Evolutionary conservation across 2,329 filamentous ascomycete genomes (phyloP), one percentile per base, ranked within the genome.

Genomic region (Fusarium xylarioides): DNA sequence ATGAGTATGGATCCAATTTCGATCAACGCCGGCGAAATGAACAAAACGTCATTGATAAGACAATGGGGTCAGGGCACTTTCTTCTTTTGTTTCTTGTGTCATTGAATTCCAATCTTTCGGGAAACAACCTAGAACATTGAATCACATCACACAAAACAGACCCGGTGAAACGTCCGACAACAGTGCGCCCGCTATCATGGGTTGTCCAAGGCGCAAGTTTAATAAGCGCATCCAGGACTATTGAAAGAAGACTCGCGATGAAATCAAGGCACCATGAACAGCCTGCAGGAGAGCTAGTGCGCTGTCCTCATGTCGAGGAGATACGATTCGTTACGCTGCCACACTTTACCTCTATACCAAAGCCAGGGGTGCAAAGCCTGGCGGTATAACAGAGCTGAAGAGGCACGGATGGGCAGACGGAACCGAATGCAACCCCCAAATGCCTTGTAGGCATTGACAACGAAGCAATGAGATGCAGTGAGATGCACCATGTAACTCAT

Each of bases 11-110:
- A 28, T 70, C 58, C 52, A 68, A 63, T 67, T 63, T 74, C 58
- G 65, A 69, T 69, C 66, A 72, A 71, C 64, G 55, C n/a, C 44
- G 26, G 30, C 64, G 70, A 70, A 73, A 73, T 73, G 70, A 73
- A 63, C 63, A 65, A 66, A 62, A 71, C 64, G 57, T 73, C 69
- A 73, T 67, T 63, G 64, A 47, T 55, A 63, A 68, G 60, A 55
- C 42, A 64, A 44, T 60, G 56, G 57, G 76, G 72, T 69, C 73
- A 69, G 53, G 63, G 52, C 52, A 46, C 35, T 56, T 47, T 66
- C 57, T 44, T 52, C 70, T 53, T 47, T 63, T 58, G 49, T 62
- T 53, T 63, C 40, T 54, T 55, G 14, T 57, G 37, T 58, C 43
- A 49, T 57, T 35, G 30, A 57, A 57, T 50, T 57, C 55, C 55